Evolutionary conservation across 2,329 filamentous ascomycete species (phyloP), one percentile per base, ranked within the genome.

Genomic region (Cercospora sp.): DNA sequence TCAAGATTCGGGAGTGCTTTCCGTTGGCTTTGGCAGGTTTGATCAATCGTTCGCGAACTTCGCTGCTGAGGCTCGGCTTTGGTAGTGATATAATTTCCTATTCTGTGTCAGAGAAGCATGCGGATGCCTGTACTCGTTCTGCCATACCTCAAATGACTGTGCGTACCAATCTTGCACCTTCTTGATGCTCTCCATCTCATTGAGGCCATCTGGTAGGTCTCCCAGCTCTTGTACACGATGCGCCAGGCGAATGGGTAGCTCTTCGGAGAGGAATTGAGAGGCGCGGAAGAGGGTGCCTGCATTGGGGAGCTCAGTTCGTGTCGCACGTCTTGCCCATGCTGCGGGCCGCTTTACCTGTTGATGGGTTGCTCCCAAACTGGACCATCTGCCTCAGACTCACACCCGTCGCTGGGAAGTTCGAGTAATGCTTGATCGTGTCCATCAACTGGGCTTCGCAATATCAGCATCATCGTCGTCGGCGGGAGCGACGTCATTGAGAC

Each of bases 331-430:
- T 20, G 26, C 16, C 23, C 53, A n/a, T 45, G 20, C 39, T 13
- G 36, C 30, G 45, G 39, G 36, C 13, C 23, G 28, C 18, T 86
- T 77, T 84, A 95, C 92, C 93, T 75, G 90, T 92, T 16, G 94
- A 97, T 63, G 94, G 94, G 80, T 89, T 92, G 84, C 97, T 93
- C 78, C 94, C 94, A 80, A 98, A 98, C 81, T 98, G 94, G 67
- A 98, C 94, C 95, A 99, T 99, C 86, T 99, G 95, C 80, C 95
- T 89, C 81, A 99, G 86, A 79, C 94, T 97, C 76, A 96, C 92
- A 77, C 95, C 95, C 13, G 95, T 99, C 69, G 95, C 95, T 72
- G 95, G 95, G 81, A 98, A 99, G 82, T 89, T 93, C 80, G 93
- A 72, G 67, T 76, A 77, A 68, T 77, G 75, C 70, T 76, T 75